Evolutionary conservation across 257 asterid species (phyloP).

Genomic region (Solanum raphanifolium): DNA sequence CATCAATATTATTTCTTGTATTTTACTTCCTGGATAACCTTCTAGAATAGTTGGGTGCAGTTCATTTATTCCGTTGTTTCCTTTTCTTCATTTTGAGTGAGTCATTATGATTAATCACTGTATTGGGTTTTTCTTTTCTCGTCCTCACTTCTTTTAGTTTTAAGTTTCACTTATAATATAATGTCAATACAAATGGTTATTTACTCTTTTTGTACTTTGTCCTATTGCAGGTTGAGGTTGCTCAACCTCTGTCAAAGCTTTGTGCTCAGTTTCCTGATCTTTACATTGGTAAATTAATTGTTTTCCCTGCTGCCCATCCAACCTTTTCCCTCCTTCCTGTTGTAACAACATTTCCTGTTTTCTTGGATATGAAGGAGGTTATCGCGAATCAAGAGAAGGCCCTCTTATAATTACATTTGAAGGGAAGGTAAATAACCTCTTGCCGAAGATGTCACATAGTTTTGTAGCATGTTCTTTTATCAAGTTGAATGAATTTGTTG

Average conservation of each 20-base stretch:
- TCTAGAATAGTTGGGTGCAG: background rate
- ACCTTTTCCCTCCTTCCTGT: background rate
- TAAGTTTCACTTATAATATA: background rate
- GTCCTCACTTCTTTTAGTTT: background rate
- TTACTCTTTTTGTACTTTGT: background rate
- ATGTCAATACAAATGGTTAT: background rate
- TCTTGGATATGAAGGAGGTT: conserved; percentile 37
- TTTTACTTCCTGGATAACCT: background rate
- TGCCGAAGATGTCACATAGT: background rate
- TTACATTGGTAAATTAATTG: conserved; percentile 40
- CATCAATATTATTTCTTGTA: background rate
- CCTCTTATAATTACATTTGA: conserved; percentile 42
- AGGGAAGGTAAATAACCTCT: conserved; percentile 48
- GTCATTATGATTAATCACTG: background rate
- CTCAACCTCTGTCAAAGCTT: conserved; percentile 63
- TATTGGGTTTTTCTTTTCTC: background rate
- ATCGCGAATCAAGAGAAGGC: conserved; percentile 59
- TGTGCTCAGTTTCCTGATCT: conserved; percentile 55
- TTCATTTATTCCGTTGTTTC: background rate
- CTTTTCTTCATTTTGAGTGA: background rate
- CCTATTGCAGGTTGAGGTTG: conserved; percentile 51
- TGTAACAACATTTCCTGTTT: background rate
- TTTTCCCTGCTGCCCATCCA: background rate
- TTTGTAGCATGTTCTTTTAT: background rate
- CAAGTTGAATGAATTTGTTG: conserved; percentile 1